Base-by-base conservation (phyloP, 441 rosid species). In the Cnidoscolus chayamansa region DNA sequence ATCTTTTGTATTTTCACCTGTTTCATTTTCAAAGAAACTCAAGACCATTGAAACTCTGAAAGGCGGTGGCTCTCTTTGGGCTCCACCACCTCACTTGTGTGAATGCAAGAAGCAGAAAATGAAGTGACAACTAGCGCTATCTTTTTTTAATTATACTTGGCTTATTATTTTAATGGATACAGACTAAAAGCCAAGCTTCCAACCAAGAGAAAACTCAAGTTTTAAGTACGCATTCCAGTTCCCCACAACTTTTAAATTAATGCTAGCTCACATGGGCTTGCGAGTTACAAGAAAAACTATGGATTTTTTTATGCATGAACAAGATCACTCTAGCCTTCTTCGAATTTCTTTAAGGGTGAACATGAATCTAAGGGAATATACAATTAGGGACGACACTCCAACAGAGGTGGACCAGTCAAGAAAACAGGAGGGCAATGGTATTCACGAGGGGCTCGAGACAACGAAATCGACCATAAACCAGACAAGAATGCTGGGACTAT, bases 1-100 rank as follows among this genome's bases (percentile, higher is more conserved):
- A 92, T 90, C 84, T 80, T 92, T 50, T 90, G 94, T 73, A 94
- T 90, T 84, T 90, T 94, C 77, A 92, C 90, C 98, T 94, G 71
- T 45, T 68, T 17, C 65, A 70, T 56, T 69, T 40, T 6, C 3
- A 0, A 47, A 43, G 47, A 9, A 20, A 20, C 67, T 49, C 31
- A 70, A n/a, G 45, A 40, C 45, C 45, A 40, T 40, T 40, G 45
- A 40, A 40, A 0, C 6, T 40, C 6, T 40, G 6, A 4, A 2
- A 35, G 40, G 40, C 40, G 40, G 45, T 6, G 8, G n/a, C 19
- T 15, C 67, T 17, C 54, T 45, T n/a, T 25, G 68, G 6, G 10
- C 35, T 47, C 56, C 56, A 65, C 19, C 37, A 31, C 47, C 17
- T 51, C 47, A 59, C 17, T 30, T 10, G 31, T 35, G 59, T 35